Percentiles rank a stretch among this genome's conserved stretches.
These are phyloP conservation scores for Penicillium sp. DNA, from an alignment of 2,329 filamentous ascomycete species.

Conservation along the genomic window DNA sequence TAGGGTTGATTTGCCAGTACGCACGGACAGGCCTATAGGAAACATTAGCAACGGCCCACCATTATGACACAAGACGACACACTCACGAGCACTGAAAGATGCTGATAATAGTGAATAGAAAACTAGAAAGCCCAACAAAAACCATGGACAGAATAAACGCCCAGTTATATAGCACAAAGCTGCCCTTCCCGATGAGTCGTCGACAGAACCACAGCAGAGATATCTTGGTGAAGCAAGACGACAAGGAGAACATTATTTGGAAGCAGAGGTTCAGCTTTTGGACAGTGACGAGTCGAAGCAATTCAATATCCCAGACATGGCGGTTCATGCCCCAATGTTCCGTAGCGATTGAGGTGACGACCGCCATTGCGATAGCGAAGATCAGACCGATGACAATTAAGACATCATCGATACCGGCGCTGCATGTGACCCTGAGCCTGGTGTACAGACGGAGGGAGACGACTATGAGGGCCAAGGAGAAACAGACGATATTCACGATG, in stretches of 20 bases:
- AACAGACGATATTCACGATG: conserved; percentile 35
- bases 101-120: conserved; percentile 27
- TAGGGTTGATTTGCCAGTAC: conserved; percentile 26
- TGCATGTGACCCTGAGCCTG: conserved; percentile 39
- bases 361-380: conserved; percentile 32
- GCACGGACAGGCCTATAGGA: conserved; percentile 26
- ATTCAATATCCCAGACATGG: conserved; percentile 37
- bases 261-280: conserved; percentile 32
- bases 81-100: conserved; percentile 38
- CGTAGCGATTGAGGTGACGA: conserved; percentile 28
- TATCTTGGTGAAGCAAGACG: conserved; percentile 31
- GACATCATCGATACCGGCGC: conserved; percentile 42
- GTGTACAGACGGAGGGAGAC: conserved; percentile 42
- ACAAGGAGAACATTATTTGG: conserved; percentile 32
- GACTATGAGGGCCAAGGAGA: conserved; percentile 34
- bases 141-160: conserved; percentile 22
- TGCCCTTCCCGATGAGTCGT: conserved; percentile 26
- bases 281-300: conserved; percentile 21
- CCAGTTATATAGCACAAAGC: conserved; percentile 22
- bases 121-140: conserved; percentile 25
- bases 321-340: conserved; percentile 32
- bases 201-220: conserved; percentile 34
- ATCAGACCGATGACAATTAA: conserved; percentile 40
- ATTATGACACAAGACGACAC: background rate
- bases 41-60: conserved; percentile 2